Evolutionary conservation across 805 yeast species (phyloP).

Genomic region (Kodamaea lidongshanica): DNA sequence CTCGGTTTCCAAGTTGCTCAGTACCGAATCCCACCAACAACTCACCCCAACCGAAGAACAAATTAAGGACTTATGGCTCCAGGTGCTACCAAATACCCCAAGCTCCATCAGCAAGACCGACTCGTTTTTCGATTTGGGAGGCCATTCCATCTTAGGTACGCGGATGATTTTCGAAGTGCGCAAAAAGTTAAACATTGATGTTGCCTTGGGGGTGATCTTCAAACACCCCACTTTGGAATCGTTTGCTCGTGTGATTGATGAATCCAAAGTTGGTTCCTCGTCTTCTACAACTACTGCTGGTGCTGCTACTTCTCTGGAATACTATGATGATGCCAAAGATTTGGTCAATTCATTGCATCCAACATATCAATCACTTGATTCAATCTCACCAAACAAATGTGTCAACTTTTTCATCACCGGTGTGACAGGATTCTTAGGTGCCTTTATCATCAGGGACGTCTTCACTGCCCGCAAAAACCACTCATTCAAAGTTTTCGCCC

Average conservation of each 20-base stretch:
- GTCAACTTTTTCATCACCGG: conserved; percentile 84
- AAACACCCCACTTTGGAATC: conserved; percentile 78
- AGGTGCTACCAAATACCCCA: conserved; percentile 79
- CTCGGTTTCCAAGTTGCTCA: conserved; percentile 55
- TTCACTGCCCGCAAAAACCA: conserved; percentile 46
- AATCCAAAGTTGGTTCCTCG: conserved; percentile 45
- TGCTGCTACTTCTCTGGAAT: conserved; percentile 28
- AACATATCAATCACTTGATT: conserved; percentile 41
- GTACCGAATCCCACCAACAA: conserved; percentile 35
- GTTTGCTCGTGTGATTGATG: conserved; percentile 70
- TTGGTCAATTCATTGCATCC: conserved; percentile 37
- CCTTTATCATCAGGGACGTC: conserved; percentile 76
- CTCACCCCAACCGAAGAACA: conserved; percentile 61
- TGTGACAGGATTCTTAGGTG: conserved; percentile 92
- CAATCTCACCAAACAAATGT: conserved; percentile 27
- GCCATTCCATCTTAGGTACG: conserved; percentile 95
- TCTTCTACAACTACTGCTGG: conserved; percentile 21
- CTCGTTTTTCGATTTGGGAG: conserved; percentile 95
- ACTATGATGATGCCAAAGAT: conserved; percentile 68
- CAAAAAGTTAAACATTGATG: conserved; percentile 66
- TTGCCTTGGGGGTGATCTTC: conserved; percentile 88
- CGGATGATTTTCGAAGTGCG: conserved; percentile 92
- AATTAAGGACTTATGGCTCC: conserved; percentile 79
- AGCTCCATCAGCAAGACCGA: conserved; percentile 71
- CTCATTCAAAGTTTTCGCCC: conserved; percentile 67